A percentile compares a stretch with the other conserved stretches of the same genome.
Evolutionary conservation across 306 rosid genomes (phyloP).

Genomic region (Arachis stenosperma): DNA sequence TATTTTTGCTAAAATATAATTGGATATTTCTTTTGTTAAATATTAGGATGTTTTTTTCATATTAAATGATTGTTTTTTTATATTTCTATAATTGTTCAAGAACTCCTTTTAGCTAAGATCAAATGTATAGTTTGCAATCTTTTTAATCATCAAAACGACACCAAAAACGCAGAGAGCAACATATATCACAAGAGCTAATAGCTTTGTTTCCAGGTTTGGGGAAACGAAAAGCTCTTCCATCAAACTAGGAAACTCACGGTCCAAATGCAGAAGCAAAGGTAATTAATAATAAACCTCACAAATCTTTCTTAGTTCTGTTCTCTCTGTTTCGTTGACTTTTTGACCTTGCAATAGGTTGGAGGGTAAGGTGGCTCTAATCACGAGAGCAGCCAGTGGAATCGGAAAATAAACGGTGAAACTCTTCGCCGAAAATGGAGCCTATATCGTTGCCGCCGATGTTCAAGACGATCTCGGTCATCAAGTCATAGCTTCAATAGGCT

Average conservation of each 20-base stretch:
- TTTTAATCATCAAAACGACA: too few species aligned
- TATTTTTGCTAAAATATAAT: too few species aligned
- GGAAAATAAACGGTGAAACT: conserved; percentile 73
- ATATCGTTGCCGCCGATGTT: conserved; percentile 68
- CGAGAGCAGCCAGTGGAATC: conserved; percentile 89
- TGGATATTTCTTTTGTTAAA: too few species aligned
- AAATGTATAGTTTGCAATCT: too few species aligned
- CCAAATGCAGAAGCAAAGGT: conserved; percentile 62
- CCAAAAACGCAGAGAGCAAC: neutral
- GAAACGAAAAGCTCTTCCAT: conserved; percentile 26
- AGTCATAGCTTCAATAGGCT: conserved; percentile 58
- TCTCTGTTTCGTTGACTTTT: neutral
- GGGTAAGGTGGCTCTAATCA: conserved; percentile 82
- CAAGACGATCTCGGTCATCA: conserved; percentile 73
- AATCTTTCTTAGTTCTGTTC: too few species aligned
- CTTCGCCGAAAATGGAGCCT: conserved; percentile 70
- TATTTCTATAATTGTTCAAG: too few species aligned
- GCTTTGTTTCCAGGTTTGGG: conserved; percentile 47
- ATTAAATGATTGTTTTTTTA: too few species aligned
- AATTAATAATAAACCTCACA: neutral
- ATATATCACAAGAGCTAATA: conserved; percentile 24
- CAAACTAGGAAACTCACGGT: conserved; percentile 32
- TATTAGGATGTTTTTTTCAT: too few species aligned
- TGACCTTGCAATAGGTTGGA: conserved; percentile 56
- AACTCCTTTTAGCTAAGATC: too few species aligned